Evolutionary conservation across 2,329 filamentous ascomycete genomes (phyloP), one percentile per base, ranked within the genome.

Genomic region (Cladophialophora carrionii): DNA sequence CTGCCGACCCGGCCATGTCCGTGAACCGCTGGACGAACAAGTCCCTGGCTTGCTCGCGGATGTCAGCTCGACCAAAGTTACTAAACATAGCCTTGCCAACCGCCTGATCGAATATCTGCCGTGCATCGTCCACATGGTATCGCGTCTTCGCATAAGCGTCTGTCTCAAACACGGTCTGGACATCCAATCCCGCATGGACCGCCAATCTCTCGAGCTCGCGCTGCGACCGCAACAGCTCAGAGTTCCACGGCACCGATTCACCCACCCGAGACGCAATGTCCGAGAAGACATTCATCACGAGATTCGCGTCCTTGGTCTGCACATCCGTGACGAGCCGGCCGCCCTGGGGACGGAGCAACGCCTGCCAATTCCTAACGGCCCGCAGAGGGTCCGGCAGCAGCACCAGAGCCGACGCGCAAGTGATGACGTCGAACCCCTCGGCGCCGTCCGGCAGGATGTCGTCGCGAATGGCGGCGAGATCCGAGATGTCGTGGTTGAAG

Each of bases 281-380:
- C 12, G 58, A 57, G 20, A 69, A 64, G 34, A 69, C 41, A 20
- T 64, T 64, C 64, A 69, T 65, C 4, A 66, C 53, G 8, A 69
- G 20, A 20, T 64, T 69, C n/a, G 62, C 61, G 26, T 61, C 61
- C 43, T 61, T 55, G 4, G 65, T 68, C 41, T 68, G 66, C 12
- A 70, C 68, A 48, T 70, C 68, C 17, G 68, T 71, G 31, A 70
- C 54, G 24, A 70, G 10, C 4, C 57, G 61, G 9, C 37, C 37
- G 0, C 68, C 68, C 32, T 61, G 61, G 1, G 55, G 59, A 10
- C 31, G 51, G 5, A 68, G 58, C 14, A 66, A 20, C 10, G 61
- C 52, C 20, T 57, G 58, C 68, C 66, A 70, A n/a, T 64, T n/a
- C 20, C 48, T 29, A 24, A 70, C 29, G 2, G 68, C 63, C 12